phyloP scores from a whole-genome alignment of 192 early-diverging fungal genomes.

The Umbelopsis isabellina region DNA sequence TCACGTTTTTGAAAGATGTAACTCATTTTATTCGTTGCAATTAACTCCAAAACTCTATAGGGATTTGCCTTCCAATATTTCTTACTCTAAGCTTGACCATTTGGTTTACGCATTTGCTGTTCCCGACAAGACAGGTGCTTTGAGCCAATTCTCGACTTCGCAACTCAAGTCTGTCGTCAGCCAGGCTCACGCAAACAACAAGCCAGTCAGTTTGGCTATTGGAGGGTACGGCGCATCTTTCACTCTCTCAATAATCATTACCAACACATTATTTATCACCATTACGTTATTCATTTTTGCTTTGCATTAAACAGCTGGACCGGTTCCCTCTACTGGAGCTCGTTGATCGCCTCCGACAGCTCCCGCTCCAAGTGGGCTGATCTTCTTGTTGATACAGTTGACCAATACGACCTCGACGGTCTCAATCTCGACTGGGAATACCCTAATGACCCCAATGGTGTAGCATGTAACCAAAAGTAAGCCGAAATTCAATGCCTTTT shows the following conservation, averaged over 20 bases:
- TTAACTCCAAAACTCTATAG: slow-evolving; percentile 2
- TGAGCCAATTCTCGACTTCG: slow-evolving; percentile 26
- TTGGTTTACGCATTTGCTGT: slow-evolving; percentile 63
- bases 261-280: neutral
- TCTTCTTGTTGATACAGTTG: slow-evolving; percentile 45
- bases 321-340: slow-evolving; percentile 36
- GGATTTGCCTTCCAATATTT: slow-evolving; percentile 35
- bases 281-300: neutral
- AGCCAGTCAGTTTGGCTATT: slow-evolving; percentile 32
- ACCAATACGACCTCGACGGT: slow-evolving; percentile 55
- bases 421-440: slow-evolving; percentile 70
- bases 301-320: slow-evolving; percentile 34
- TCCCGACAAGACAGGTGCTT: slow-evolving; percentile 31
- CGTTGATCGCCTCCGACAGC: slow-evolving; percentile 19
- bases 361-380: slow-evolving; percentile 41
- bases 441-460: slow-evolving; percentile 37
- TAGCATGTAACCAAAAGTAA: slow-evolving; percentile 40
- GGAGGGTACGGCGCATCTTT: slow-evolving; percentile 33
- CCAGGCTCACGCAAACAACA: slow-evolving; percentile 31
- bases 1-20: too few species aligned
- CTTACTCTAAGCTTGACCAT: slow-evolving; percentile 55
- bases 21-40: too few species aligned
- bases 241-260: neutral
- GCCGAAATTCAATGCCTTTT: neutral
- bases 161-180: slow-evolving; percentile 29